phyloP scores from a whole-genome alignment of 2,329 filamentous ascomycete species.

The Ustulina deusta region DNA sequence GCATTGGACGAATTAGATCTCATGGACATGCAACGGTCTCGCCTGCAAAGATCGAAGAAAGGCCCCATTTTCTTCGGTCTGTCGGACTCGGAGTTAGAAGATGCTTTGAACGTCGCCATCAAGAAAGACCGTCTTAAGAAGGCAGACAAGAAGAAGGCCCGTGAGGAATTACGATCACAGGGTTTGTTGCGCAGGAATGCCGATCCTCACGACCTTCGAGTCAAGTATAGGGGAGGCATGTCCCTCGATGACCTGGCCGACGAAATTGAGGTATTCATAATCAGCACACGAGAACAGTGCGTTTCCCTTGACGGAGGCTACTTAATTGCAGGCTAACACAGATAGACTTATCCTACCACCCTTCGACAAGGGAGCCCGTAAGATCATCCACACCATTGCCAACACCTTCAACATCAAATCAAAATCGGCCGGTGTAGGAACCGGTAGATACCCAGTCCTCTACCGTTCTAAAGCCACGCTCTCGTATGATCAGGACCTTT shows the following conservation, averaged over 20 bases:
- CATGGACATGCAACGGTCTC: constrained; percentile 83
- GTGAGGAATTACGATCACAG: constrained; percentile 74
- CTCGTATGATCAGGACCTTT: constrained; percentile 68
- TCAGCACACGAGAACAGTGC: constrained; percentile 72
- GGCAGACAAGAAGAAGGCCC: constrained; percentile 74
- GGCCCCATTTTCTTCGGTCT: constrained; percentile 69
- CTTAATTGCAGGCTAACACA: constrained; percentile 24
- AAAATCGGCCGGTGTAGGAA: constrained; percentile 81
- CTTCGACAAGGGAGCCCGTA: constrained; percentile 83
- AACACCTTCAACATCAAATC: constrained; percentile 82
- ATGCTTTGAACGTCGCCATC: constrained; percentile 69
- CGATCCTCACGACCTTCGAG: constrained; percentile 69
- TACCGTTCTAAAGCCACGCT: constrained; percentile 78
- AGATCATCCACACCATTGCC: constrained; percentile 83
- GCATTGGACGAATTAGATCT: constrained; percentile 79
- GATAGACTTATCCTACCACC: constrained; percentile 79
- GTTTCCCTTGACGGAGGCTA: constrained; percentile 44
- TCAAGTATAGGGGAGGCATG: constrained; percentile 81
- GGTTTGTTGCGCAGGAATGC: constrained; percentile 73
- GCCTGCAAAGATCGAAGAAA: constrained; percentile 72
- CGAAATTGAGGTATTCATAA: constrained; percentile 79
- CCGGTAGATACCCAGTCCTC: constrained; percentile 79
- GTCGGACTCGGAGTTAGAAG: constrained; percentile 75
- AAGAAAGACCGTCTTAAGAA: constrained; percentile 78
- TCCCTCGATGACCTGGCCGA: constrained; percentile 75